These are phyloP conservation scores for Venturia aucupariae DNA, from an alignment of 2,329 filamentous ascomycete genomes.

Conservation along the genomic window DNA sequence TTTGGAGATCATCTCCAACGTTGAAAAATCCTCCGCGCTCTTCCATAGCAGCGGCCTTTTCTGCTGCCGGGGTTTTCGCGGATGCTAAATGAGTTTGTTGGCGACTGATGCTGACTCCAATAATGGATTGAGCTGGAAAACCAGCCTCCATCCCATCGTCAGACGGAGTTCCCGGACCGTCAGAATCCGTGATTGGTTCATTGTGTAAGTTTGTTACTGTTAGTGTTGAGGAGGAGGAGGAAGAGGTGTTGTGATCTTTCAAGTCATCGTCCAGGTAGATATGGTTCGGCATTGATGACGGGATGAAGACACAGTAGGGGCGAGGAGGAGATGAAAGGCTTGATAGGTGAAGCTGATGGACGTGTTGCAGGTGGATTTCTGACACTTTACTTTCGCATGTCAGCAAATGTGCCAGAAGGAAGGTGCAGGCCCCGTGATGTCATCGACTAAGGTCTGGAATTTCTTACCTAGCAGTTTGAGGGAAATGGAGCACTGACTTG, in stretches of 20 bases:
- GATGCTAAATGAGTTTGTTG: constrained; percentile 49
- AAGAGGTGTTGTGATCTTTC: background rate
- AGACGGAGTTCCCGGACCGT: background rate
- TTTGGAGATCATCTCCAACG: constrained; percentile 16
- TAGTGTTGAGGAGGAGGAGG: background rate
- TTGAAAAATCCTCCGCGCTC: constrained; percentile 23
- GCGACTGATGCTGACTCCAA: constrained; percentile 51
- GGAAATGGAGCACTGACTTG: background rate
- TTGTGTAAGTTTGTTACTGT: background rate
- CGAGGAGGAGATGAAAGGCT: background rate
- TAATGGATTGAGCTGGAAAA: constrained; percentile 26
- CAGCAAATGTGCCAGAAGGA: background rate
- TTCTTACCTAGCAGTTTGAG: background rate
- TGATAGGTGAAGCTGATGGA: background rate
- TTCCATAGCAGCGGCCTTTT: constrained; percentile 49
- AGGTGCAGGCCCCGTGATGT: background rate
- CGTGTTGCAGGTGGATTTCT: background rate
- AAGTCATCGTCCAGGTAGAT: background rate
- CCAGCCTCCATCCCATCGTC: background rate
- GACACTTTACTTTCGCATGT: background rate
- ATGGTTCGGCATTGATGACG: background rate
- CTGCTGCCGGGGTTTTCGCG: constrained; percentile 47
- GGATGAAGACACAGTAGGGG: background rate
- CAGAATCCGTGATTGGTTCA: constrained; percentile 3
- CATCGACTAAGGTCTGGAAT: background rate